phyloP scores from a whole-genome alignment of 2,329 filamentous ascomycete genomes.

The Hirsutella rhossiliensis region DNA sequence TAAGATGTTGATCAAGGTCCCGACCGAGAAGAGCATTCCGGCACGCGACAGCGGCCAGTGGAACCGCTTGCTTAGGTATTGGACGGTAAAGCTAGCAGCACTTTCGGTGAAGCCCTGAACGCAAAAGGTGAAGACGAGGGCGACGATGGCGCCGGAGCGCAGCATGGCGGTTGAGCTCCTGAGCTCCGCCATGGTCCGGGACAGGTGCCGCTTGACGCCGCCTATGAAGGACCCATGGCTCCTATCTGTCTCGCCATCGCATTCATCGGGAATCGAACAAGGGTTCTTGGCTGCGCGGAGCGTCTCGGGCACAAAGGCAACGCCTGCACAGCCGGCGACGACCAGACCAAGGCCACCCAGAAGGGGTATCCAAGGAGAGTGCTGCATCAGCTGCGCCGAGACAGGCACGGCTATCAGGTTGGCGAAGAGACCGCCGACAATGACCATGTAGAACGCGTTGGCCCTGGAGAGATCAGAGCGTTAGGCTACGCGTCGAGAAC shows the following conservation, averaged over 20 bases:
- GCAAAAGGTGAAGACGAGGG: constrained; percentile 3
- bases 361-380: not conserved
- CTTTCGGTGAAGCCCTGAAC: constrained; percentile 1
- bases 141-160: not conserved
- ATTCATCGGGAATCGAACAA: not conserved
- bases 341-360: not conserved
- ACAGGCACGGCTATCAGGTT: not conserved
- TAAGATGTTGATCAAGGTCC: constrained; percentile 7
- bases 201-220: not conserved
- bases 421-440: constrained; percentile 1
- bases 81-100: constrained; percentile 1
- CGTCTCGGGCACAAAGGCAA: not conserved
- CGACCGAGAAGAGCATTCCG: constrained; percentile 8
- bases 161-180: not conserved
- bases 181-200: not conserved
- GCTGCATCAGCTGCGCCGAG: constrained; percentile 3
- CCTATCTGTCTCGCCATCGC: not conserved
- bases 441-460: constrained; percentile 1
- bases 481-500: not conserved
- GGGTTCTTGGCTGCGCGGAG: not conserved
- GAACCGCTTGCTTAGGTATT: constrained; percentile 6
- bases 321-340: not conserved
- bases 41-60: constrained; percentile 7
- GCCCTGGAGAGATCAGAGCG: not conserved
- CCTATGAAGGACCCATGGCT: not conserved